Conservation (phyloP, 495 filamentous ascomycete genomes). For the Xylaria scruposa region DNA sequence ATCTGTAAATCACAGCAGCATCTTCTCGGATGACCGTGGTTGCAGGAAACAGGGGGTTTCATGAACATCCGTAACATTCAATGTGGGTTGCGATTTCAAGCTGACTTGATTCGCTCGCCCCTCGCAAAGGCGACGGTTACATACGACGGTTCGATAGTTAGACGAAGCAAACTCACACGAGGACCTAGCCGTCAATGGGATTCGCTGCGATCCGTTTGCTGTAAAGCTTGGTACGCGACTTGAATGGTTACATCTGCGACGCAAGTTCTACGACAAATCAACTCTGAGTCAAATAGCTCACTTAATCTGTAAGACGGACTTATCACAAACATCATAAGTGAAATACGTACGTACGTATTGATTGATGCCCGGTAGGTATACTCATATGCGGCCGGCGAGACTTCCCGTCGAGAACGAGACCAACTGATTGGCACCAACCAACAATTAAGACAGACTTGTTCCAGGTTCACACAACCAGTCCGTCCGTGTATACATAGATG, state of each 20-base stretch:
- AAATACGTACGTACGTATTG: background rate
- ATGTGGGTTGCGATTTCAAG: background rate
- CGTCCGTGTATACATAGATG: background rate
- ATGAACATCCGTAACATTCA: background rate
- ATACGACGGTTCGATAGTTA: background rate
- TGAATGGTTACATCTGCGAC: background rate
- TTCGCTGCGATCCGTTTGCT: background rate
- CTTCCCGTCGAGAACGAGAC: background rate
- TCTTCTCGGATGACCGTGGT: background rate
- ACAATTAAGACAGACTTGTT: background rate
- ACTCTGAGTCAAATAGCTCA: background rate
- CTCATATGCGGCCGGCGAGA: background rate
- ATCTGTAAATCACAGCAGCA: background rate
- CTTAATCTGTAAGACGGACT: background rate
- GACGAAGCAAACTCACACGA: background rate
- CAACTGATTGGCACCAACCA: background rate
- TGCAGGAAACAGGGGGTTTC: background rate
- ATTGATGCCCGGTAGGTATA: background rate
- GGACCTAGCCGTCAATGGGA: background rate
- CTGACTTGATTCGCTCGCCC: background rate
- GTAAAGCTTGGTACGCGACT: background rate
- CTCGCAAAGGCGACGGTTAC: background rate
- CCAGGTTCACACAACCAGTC: background rate
- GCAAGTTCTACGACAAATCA: background rate
- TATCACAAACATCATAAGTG: background rate